Evolutionary conservation across 106 monocot genomes (phyloP).

Genomic region (Alisma plantagoaquatica): DNA sequence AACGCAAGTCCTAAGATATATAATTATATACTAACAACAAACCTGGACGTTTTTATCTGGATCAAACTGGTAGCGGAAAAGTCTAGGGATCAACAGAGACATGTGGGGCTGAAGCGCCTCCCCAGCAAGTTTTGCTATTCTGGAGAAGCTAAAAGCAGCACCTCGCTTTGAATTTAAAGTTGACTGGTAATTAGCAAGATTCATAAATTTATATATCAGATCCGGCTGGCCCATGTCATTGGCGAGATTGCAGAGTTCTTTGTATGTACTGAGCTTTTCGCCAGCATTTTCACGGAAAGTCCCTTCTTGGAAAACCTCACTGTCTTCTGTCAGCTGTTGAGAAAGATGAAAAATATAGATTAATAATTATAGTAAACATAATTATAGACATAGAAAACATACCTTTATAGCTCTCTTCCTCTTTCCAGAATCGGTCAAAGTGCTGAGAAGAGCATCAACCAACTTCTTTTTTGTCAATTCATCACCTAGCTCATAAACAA

Average conservation of each 20-base stretch:
- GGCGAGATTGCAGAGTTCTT: constrained; percentile 90
- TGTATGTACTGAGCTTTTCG: constrained; percentile 89
- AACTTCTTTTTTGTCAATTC: constrained; percentile 71
- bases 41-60: constrained; percentile 99
- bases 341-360: constrained; percentile 6
- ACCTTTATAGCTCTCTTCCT: constrained; percentile 94
- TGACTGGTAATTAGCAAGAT: constrained; percentile 96
- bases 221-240: constrained; percentile 99
- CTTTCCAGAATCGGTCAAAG: constrained; percentile 92
- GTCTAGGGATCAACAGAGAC: constrained; percentile 63
- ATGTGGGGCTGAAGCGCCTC: constrained; percentile 88
- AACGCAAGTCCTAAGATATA: too few relatives aligned
- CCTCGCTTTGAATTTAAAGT: constrained; percentile 95
- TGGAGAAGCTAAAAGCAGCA: constrained; percentile 97
- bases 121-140: constrained; percentile 96
- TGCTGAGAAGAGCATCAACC: constrained; percentile 85
- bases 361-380: neutral
- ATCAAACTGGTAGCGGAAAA: constrained; percentile 91
- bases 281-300: constrained; percentile 69
- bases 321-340: constrained; percentile 70
- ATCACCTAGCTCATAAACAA: constrained; percentile 98
- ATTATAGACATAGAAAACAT: neutral
- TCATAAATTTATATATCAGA: constrained; percentile 96
- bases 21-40: too few relatives aligned
- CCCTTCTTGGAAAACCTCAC: constrained; percentile 98